These are phyloP conservation scores for Pelargonium cotyledonis DNA, from an alignment of 441 rosid genomes.

Conservation along the genomic window DNA sequence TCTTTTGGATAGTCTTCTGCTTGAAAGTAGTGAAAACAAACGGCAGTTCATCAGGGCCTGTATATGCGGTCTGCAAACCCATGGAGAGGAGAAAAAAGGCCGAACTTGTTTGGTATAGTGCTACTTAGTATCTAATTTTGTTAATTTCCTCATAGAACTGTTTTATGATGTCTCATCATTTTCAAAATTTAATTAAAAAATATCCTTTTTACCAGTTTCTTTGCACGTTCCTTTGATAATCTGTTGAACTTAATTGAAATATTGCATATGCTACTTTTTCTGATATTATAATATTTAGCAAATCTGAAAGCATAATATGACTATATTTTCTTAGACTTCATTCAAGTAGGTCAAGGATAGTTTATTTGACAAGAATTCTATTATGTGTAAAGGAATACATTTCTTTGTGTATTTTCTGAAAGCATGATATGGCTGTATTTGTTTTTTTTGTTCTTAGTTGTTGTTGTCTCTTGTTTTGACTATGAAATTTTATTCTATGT, in stretches of 20 bases:
- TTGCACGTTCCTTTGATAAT: neutral
- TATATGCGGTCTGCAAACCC: slow-evolving; percentile 90
- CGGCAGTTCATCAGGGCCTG: slow-evolving; percentile 95
- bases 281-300: neutral
- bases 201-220: neutral
- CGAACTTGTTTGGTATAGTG: slow-evolving; percentile 81
- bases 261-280: neutral
- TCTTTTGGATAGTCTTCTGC: slow-evolving; percentile 93
- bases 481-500: slow-evolving; percentile 30
- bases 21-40: slow-evolving; percentile 98
- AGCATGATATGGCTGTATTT: no score
- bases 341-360: neutral
- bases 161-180: slow-evolving; percentile 1
- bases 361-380: neutral
- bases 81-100: slow-evolving; percentile 84
- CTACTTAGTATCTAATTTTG: slow-evolving; percentile 3
- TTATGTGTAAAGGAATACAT: neutral
- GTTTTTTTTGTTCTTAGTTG: neutral
- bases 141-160: neutral
- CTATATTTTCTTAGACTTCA: slow-evolving; percentile 2
- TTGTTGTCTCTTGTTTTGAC: slow-evolving; percentile 14
- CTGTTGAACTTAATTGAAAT: slow-evolving; percentile 4
- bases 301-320: neutral
- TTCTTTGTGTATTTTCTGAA: no score
- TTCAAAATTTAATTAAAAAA: neutral